Conservation (phyloP, 805 yeast genomes). For the Starmera dryadoides region DNA sequence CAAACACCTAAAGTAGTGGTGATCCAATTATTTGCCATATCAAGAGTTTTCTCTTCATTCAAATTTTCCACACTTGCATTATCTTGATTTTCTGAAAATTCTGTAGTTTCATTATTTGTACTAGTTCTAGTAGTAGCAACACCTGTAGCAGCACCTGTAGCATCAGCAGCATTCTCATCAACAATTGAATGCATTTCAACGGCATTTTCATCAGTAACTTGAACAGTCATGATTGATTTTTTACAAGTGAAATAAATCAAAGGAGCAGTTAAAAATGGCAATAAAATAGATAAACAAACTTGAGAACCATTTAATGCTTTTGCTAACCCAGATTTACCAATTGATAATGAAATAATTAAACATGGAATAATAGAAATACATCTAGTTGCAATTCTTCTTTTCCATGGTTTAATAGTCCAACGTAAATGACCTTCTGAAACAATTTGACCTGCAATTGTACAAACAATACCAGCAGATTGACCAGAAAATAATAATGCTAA, state of each 20-base stretch:
- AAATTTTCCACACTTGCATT: conserved; percentile 11
- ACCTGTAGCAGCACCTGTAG: background rate
- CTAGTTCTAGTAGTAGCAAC: too few relatives aligned
- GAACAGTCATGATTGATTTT: conserved; percentile 60
- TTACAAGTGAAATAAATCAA: conserved; percentile 73
- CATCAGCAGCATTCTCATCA: conserved; percentile 2
- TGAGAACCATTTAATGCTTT: conserved; percentile 79
- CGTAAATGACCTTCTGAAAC: conserved; percentile 86
- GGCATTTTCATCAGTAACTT: conserved; percentile 20
- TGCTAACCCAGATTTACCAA: conserved; percentile 69
- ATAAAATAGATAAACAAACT: conserved; percentile 70
- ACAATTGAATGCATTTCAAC: background rate
- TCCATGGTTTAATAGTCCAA: conserved; percentile 78
- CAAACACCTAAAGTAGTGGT: conserved; percentile 42
- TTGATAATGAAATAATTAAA: conserved; percentile 56
- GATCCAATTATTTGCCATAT: conserved; percentile 58
- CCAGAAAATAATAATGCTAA: conserved; percentile 79
- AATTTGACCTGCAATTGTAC: conserved; percentile 88
- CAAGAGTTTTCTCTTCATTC: conserved; percentile 30
- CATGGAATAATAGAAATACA: conserved; percentile 78
- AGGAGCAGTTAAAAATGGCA: conserved; percentile 84
- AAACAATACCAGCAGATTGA: conserved; percentile 91
- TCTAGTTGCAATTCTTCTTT: conserved; percentile 72
- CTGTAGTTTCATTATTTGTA: too few relatives aligned
- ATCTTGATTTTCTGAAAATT: conserved; percentile 7